Base-by-base conservation (phyloP, 257 asterid species). In the Plantago elongata region DNA sequence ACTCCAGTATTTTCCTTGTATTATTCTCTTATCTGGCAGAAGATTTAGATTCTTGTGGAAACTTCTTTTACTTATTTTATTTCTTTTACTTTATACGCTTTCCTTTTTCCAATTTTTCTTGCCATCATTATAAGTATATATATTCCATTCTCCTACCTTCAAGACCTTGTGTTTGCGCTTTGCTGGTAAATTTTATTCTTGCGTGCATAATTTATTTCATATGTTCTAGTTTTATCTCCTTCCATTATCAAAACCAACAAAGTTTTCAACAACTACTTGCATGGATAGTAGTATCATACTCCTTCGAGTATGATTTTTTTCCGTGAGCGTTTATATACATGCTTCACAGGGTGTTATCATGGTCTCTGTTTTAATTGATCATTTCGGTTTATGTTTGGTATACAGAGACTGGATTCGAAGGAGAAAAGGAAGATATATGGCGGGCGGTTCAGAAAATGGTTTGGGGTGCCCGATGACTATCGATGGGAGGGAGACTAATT, bases 381-480 rank as follows among this genome's bases (percentile, higher is more conserved):
- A 44, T 62, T 54, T 64, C 60, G 62, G 54, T 51, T 30, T 55
- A 14, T 60, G 55, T 50, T 49, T 66, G 49, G 65, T 73, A 64
- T 63, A 45, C 71, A 90, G 90, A 89, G 90, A 84, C 97, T 93
- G 99, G 97, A 89, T 88, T 73, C 77, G 46, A 75, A 83, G 80
- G 76, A 83, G 96, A 87, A 80, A 79, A 87, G 81, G 82, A 63
- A 66, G 57, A 54, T 79, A 54, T 70, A 89, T 87, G 96, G 97
- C 77, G 85, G 90, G 38, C 60, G 83, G 61, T 72, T 81, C 70
- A 75, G 96, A 78, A 89, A 83, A 74, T 78, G 92, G 84, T 79
- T 80, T 81, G 88, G 96, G 61, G 75, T 77, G 84, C 90, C 89
- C 63, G 96, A 83, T 57, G 96, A 83, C 76, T 82, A 76, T 75